Conservation (phyloP, 176 grass and related monocot species). For the Triticum timopheevii region DNA sequence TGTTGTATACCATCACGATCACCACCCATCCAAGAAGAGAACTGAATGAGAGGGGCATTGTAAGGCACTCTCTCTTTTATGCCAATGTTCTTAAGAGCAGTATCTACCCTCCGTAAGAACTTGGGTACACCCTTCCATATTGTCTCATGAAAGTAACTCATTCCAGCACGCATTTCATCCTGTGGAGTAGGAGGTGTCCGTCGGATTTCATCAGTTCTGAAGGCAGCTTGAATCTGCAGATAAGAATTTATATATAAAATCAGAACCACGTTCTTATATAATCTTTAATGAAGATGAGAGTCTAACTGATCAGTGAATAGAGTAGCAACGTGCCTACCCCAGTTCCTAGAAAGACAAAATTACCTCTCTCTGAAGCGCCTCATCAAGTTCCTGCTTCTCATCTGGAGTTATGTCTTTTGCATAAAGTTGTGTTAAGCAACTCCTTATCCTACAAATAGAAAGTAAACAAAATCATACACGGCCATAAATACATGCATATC, state of each 20-base stretch:
- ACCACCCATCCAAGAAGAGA: conserved; percentile 99
- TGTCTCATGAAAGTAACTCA: conserved; percentile 99
- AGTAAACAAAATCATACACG: not conserved
- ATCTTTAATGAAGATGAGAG: conserved; percentile 6
- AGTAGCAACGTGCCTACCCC: not conserved
- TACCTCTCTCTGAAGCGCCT: conserved; percentile 93
- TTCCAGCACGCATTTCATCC: conserved; percentile 91
- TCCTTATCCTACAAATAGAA: conserved; percentile 65
- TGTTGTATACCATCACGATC: conserved; percentile 77
- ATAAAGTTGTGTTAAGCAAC: conserved; percentile 67
- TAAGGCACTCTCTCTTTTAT: conserved; percentile 92
- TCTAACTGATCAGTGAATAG: conserved; percentile 11
- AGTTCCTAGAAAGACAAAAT: conserved; percentile 22
- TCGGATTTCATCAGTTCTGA: conserved; percentile 95
- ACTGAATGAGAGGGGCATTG: conserved; percentile 93
- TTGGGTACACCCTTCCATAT: conserved; percentile 99
- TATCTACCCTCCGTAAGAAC: conserved; percentile 89
- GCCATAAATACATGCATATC: not conserved
- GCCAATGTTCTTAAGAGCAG: conserved; percentile 90
- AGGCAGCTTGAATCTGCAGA: conserved; percentile 91
- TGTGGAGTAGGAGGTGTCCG: conserved; percentile 86
- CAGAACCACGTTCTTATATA: not conserved
- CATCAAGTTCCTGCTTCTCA: conserved; percentile 96
- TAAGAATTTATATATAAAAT: conserved; percentile 5
- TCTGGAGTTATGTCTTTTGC: conserved; percentile 92